phyloP scores from a whole-genome alignment of 768 basidiomycete genomes.

The Royoungia palumana region DNA sequence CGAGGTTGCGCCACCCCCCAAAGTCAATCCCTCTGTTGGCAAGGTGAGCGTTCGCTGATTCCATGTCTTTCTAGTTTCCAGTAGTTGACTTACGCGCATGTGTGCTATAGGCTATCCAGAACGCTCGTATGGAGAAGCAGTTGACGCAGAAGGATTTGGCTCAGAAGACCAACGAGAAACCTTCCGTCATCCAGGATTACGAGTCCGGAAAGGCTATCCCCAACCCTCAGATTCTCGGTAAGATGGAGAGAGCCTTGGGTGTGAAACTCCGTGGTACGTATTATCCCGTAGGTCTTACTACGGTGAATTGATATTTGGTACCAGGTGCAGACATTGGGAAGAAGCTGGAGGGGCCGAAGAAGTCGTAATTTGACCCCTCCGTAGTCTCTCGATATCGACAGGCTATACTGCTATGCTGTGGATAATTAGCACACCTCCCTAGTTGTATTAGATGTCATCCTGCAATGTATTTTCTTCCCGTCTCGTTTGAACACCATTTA shows the following conservation, averaged over 20 bases:
- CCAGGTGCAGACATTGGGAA: conserved; percentile 80
- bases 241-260: conserved; percentile 81
- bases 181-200: conserved; percentile 83
- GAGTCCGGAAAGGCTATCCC: conserved; percentile 87
- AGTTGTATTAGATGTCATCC: conserved; percentile 22
- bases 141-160: conserved; percentile 92
- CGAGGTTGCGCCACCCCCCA: conserved; percentile 89
- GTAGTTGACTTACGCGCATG: not conserved
- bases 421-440: conserved; percentile 17
- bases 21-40: conserved; percentile 69
- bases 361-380: conserved; percentile 52
- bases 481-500: conserved; percentile 3
- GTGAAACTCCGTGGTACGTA: conserved; percentile 85
- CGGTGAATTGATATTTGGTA: conserved; percentile 1
- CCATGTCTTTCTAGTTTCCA: not conserved
- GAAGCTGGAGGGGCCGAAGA: conserved; percentile 77
- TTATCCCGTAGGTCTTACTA: not conserved
- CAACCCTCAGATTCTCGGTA: conserved; percentile 79
- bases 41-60: conserved; percentile 44
- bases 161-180: conserved; percentile 91
- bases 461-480: conserved; percentile 22
- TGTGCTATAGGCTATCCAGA: conserved; percentile 69
- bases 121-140: conserved; percentile 71
- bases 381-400: conserved; percentile 32
- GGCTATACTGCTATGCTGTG: conserved; percentile 14